Base-by-base conservation (phyloP, 1,139 yeast species). In the Candida albicans region DNA sequence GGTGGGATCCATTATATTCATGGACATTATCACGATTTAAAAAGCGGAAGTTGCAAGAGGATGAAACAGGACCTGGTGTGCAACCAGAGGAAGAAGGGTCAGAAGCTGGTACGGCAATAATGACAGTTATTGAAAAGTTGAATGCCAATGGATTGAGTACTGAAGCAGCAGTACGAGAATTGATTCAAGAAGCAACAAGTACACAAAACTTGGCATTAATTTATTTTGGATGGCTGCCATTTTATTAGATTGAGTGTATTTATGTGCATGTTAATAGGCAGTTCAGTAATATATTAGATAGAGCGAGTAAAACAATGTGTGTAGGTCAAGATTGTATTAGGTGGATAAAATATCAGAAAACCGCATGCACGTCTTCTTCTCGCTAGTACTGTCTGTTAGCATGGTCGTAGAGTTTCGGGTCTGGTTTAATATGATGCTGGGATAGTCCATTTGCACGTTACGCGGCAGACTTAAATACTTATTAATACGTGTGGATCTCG, bases 1-100 rank as follows among this genome's bases (percentile, higher is more conserved):
- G 86, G 53, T 89, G 95, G 77, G 99, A 95, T 72, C 98, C 99
- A 0, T 73, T 95, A 45, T 91, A 91, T 57, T 78, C 87, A 1
- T 93, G 99, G 99, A 81, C 84, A 1, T 70, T 88, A 37, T 85
- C 96, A 0, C 93, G 95, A 0, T 62, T 86, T 11, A 61, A 84
- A 45, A 79, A 73, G 58, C 75, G 74, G 50, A 78, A 74, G 50
- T 56, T 84, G 14, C 89, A 84, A 55, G 77, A 70, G 32, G 70
- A 64, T 27, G 68, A 58, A 14, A 45, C 50, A 6, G 63, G 58
- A 13, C 52, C 54, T 2, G 51, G 56, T 6, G 35, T 57, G 22
- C 59, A 57, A 35, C 65, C 71, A 7, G 74, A 70, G 39, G 77
- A 77, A 43, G 82, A 79, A 45, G 87, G 82, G 0, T 80, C 89